phyloP scores from a whole-genome alignment of 2,329 filamentous ascomycete genomes.

The Acarospora socialis region DNA sequence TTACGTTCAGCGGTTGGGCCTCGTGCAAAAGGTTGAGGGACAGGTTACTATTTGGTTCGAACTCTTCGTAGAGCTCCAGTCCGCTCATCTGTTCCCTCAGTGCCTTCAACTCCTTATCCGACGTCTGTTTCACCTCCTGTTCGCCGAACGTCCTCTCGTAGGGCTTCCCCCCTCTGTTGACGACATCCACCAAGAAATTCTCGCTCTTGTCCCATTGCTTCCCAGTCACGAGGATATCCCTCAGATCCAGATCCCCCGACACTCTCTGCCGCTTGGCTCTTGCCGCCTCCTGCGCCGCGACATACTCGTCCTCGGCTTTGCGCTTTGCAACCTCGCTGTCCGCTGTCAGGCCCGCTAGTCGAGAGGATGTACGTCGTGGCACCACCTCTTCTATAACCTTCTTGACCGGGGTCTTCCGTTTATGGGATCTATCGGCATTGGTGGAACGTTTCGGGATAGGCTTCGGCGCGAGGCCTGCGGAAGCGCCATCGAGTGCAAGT shows the following conservation, averaged over 20 bases:
- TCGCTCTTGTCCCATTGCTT: conserved; percentile 57
- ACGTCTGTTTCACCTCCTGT: conserved; percentile 69
- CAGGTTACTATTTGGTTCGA: conserved; percentile 56
- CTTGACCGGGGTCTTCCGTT: conserved; percentile 40
- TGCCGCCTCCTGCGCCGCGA: conserved; percentile 42
- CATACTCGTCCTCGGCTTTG: conserved; percentile 51
- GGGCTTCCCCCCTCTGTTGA: conserved; percentile 55
- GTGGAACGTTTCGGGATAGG: conserved; percentile 37
- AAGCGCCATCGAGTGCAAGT: conserved; percentile 51
- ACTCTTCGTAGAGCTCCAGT: conserved; percentile 68
- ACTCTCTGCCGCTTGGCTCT: conserved; percentile 49
- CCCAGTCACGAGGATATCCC: conserved; percentile 66
- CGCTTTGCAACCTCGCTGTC: conserved; percentile 54
- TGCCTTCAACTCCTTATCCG: conserved; percentile 58
- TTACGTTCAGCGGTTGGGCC: conserved; percentile 1
- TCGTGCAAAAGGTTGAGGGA: conserved; percentile 2
- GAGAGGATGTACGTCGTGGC: conserved; percentile 47
- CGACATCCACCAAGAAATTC: conserved; percentile 50
- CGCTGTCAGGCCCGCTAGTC: conserved; percentile 47
- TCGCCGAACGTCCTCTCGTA: conserved; percentile 74
- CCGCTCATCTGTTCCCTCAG: conserved; percentile 64
- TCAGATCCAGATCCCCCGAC: conserved; percentile 55
- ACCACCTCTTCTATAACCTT: conserved; percentile 39
- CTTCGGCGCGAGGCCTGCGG: conserved; percentile 51
- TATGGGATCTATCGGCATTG: conserved; percentile 26